Percentiles rank a stretch among this genome's conserved stretches.
Conservation (phyloP, 2,329 filamentous ascomycete genomes). For the Colletotrichum sp. region DNA sequence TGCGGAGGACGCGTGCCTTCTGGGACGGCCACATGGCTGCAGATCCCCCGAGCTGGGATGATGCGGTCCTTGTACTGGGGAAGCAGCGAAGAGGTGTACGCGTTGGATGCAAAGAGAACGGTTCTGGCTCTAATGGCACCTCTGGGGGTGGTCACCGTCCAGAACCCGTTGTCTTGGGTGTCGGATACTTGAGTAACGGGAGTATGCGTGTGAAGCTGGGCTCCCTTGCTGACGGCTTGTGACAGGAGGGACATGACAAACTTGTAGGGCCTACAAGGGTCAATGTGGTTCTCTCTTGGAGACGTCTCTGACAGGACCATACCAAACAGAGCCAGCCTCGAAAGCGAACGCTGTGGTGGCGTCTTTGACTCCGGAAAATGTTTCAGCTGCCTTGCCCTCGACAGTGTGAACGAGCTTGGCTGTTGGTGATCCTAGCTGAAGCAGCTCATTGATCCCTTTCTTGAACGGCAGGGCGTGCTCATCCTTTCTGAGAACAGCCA, state of each 20-base stretch:
- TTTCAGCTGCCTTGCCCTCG: constrained; percentile 28
- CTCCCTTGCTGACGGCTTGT: constrained; percentile 39
- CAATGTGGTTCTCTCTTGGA: not conserved
- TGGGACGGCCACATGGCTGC: constrained; percentile 31
- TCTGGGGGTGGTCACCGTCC: constrained; percentile 49
- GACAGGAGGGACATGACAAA: constrained; percentile 57
- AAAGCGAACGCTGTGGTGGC: constrained; percentile 36
- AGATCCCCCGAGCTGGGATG: constrained; percentile 62
- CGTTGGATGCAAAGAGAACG: constrained; percentile 71
- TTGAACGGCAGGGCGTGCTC: constrained; percentile 24
- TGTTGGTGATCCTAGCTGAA: not conserved
- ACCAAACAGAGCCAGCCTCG: constrained; percentile 44
- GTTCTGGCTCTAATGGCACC: constrained; percentile 58
- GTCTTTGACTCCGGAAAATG: constrained; percentile 41
- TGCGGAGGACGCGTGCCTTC: constrained; percentile 21
- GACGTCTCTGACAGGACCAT: not conserved
- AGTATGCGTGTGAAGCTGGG: constrained; percentile 21
- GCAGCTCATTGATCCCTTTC: constrained; percentile 16
- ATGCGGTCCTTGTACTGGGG: constrained; percentile 66
- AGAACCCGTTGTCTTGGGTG: constrained; percentile 19
- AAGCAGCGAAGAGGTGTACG: constrained; percentile 66
- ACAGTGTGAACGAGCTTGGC: constrained; percentile 9
- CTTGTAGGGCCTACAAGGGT: constrained; percentile 52
- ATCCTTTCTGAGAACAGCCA: constrained; percentile 4
- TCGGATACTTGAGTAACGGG: constrained; percentile 22